Evolutionary conservation across 768 basidiomycete genomes (phyloP), one percentile per base, ranked within the genome.

Genomic region (Epithele typhae): DNA sequence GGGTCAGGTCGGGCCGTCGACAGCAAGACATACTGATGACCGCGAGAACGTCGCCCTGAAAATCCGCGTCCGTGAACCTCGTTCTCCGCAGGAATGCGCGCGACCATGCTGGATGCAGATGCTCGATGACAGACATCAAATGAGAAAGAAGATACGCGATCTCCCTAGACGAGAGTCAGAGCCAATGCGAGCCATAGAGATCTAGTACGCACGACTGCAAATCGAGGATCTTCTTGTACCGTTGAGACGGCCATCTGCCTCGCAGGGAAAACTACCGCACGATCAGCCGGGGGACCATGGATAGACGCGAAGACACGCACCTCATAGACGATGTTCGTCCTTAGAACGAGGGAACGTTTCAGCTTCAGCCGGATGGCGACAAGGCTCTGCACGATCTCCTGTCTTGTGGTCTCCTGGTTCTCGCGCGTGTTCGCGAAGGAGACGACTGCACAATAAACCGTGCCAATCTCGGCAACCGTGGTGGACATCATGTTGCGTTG

Each of bases 21-120:
- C 10, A 21, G 18, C 51, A 22, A 22, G 40, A 59, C 78, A 40
- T 49, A 85, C 86, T 84, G 48, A 92, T 81, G 6, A 92, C 86
- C 9, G 90, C 86, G 3, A 93, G 71, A 6, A 91, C 73, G 46
- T 92, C 90, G 1, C 91, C 92, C 52, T 92, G 82, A 54, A 93
- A 93, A 52, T 82, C 79, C 0, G 83, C 73, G 59, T 93, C 89
- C 27, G 82, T 68, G 49, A 94, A 76, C 10, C 87, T 72, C 0
- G 88, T 87, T 25, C 90, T 69, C 17, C 76, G 76, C 15, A 93
- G 72, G 52, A 92, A 81, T 0, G 90, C 90, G 10, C 74, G 72
- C 1, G 83, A 72, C 91, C 92, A 94, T 10, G 80, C 73, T 2
- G 81, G 79, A 39, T 91, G 85, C 40, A 93, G 70, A 49, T 82